A percentile compares a stretch with the other conserved stretches of the same genome.
phyloP scores from a whole-genome alignment of 768 basidiomycete genomes.

The Hydnomerulius pinastri region DNA sequence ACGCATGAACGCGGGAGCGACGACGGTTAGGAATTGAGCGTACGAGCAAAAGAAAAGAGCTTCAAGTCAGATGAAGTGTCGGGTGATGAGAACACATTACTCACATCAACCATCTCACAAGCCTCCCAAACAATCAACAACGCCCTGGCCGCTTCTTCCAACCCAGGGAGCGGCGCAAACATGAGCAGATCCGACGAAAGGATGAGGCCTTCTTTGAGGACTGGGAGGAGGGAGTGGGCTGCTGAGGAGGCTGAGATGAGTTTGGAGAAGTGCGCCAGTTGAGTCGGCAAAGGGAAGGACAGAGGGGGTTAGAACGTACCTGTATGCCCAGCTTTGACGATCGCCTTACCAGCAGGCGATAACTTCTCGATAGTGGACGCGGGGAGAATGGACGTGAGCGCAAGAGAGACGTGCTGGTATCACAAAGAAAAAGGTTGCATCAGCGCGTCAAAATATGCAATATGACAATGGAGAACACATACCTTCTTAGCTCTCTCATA shows the following conservation, averaged over 20 bases:
- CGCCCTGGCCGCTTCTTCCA: conserved; percentile 51
- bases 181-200: conserved; percentile 38
- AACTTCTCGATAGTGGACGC: conserved; percentile 15
- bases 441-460: not conserved
- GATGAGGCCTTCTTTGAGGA: conserved; percentile 39
- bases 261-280: conserved; percentile 8
- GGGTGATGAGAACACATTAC: conserved; percentile 30
- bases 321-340: conserved; percentile 22
- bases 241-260: conserved; percentile 29
- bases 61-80: no score
- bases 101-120: conserved; percentile 59
- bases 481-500: conserved; percentile 33
- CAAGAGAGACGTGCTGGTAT: conserved; percentile 27
- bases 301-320: conserved; percentile 6
- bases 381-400: conserved; percentile 29
- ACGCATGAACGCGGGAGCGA: no score
- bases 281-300: not conserved
- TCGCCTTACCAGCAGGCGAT: conserved; percentile 25
- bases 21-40: no score
- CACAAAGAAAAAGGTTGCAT: not conserved
- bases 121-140: conserved; percentile 68
- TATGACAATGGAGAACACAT: not conserved
- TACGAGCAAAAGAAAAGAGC: no score
- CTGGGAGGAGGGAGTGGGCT: conserved; percentile 33
- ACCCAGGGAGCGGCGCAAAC: conserved; percentile 58